Evolutionary conservation across 2,329 filamentous ascomycete species (phyloP).

Genomic region (Emergomyces pasteurianus): DNA sequence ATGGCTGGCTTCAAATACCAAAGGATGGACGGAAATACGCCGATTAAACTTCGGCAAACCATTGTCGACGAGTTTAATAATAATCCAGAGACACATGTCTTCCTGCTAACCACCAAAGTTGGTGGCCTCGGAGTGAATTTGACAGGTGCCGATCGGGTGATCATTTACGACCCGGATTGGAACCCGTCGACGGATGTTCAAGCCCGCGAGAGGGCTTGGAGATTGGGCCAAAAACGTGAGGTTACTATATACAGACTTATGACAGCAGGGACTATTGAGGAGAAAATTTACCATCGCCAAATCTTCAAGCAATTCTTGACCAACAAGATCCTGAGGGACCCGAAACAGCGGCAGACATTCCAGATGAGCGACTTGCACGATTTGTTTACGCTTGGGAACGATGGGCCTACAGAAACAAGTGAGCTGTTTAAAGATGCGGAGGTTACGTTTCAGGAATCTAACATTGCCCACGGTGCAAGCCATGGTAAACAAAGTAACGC

Average conservation of each 20-base stretch:
- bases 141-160: constrained; percentile 87
- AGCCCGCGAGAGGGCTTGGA: constrained; percentile 89
- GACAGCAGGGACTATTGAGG: constrained; percentile 94
- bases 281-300: constrained; percentile 97
- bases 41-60: constrained; percentile 74
- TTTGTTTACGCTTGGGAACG: constrained; percentile 66
- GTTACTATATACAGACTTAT: constrained; percentile 97
- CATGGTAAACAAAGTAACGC: not conserved
- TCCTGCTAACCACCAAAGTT: constrained; percentile 89
- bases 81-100: constrained; percentile 66
- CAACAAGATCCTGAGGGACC: constrained; percentile 90
- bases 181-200: constrained; percentile 95
- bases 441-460: constrained; percentile 46
- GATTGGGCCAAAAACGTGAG: constrained; percentile 84
- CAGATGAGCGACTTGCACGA: constrained; percentile 84
- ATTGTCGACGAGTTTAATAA: constrained; percentile 92
- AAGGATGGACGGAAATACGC: constrained; percentile 88
- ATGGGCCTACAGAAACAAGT: constrained; percentile 67
- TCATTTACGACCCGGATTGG: constrained; percentile 98
- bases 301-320: constrained; percentile 98
- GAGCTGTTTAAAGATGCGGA: constrained; percentile 81
- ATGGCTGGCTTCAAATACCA: constrained; percentile 63
- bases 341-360: constrained; percentile 84
- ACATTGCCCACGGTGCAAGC: constrained; percentile 14
- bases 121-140: constrained; percentile 89